These are phyloP conservation scores for Nothomitra cinnamomea DNA, from an alignment of 2,329 filamentous ascomycete genomes.

Conservation along the genomic window DNA sequence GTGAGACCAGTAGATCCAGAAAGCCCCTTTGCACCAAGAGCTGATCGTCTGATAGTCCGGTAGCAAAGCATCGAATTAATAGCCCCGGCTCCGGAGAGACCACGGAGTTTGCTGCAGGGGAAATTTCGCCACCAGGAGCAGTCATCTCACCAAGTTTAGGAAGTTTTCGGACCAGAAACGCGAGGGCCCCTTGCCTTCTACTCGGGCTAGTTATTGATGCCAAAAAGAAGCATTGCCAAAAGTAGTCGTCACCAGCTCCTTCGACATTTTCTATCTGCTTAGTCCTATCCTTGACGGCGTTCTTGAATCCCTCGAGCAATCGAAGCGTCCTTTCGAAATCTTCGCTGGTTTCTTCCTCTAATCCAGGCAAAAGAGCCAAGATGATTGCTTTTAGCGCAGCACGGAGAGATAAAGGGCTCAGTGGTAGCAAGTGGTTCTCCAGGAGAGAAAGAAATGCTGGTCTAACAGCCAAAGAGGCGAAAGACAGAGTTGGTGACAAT, in stretches of 20 bases:
- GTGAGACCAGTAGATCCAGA: constrained; percentile 77
- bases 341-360: constrained; percentile 93
- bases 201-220: constrained; percentile 81
- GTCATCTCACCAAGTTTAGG: constrained; percentile 44
- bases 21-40: constrained; percentile 87
- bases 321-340: constrained; percentile 81
- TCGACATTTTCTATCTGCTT: constrained; percentile 24
- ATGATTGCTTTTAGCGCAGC: constrained; percentile 84
- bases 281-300: constrained; percentile 33
- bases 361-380: constrained; percentile 69
- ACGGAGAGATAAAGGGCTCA: constrained; percentile 55
- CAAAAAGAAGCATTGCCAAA: constrained; percentile 96
- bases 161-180: constrained; percentile 64
- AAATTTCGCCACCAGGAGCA: constrained; percentile 24
- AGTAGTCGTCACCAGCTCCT: constrained; percentile 61
- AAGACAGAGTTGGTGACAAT: constrained; percentile 74
- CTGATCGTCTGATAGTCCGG: constrained; percentile 74
- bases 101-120: constrained; percentile 43
- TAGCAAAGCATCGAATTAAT: constrained; percentile 78
- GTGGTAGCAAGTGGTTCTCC: constrained; percentile 58
- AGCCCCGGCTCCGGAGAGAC: constrained; percentile 83
- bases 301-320: constrained; percentile 62
- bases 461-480: constrained; percentile 82
- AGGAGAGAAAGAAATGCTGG: constrained; percentile 71
- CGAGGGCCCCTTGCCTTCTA: constrained; percentile 69